Evolutionary conservation across 106 monocot genomes (phyloP).

Genomic region (Dendrobium chrysotoxum): DNA sequence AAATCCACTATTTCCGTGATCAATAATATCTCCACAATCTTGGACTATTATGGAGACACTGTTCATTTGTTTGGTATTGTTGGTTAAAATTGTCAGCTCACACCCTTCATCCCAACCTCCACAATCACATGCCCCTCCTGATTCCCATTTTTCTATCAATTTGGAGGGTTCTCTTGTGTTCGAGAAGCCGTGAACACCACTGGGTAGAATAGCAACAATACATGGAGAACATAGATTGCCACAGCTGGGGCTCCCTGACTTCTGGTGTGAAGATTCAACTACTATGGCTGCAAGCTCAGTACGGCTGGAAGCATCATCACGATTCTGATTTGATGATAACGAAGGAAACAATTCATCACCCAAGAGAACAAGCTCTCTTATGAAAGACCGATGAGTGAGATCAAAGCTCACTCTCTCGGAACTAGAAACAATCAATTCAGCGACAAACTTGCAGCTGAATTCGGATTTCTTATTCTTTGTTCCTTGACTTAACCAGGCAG

Average conservation of each 20-base stretch:
- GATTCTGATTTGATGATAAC: not conserved
- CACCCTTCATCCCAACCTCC: slow-evolving; percentile 99
- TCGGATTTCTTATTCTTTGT: slow-evolving; percentile 50
- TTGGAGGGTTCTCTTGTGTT: slow-evolving; percentile 40
- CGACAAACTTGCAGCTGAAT: slow-evolving; percentile 49
- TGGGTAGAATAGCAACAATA: slow-evolving; percentile 53
- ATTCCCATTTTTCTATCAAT: slow-evolving; percentile 77
- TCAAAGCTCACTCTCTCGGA: slow-evolving; percentile 6
- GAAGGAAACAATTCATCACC: slow-evolving; percentile 35
- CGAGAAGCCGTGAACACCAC: slow-evolving; percentile 59
- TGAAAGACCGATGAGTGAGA: slow-evolving; percentile 8
- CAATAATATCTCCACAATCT: slow-evolving; percentile 1
- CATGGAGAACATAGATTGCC: slow-evolving; percentile 4
- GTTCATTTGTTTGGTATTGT: slow-evolving; percentile 12
- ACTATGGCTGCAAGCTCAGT: slow-evolving; percentile 64
- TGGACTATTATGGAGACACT: slow-evolving; percentile 1
- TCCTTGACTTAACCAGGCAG: slow-evolving; percentile 50
- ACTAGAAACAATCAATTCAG: slow-evolving; percentile 57
- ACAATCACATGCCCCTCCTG: slow-evolving; percentile 87
- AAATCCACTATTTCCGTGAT: slow-evolving; percentile 17
- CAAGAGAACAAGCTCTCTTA: slow-evolving; percentile 58
- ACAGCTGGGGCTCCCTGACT: not conserved
- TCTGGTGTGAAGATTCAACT: slow-evolving; percentile 17
- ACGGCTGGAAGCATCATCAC: not conserved
- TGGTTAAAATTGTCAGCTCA: slow-evolving; percentile 40